Conservation (phyloP, 306 rosid species). For the Dryas drummondii region DNA sequence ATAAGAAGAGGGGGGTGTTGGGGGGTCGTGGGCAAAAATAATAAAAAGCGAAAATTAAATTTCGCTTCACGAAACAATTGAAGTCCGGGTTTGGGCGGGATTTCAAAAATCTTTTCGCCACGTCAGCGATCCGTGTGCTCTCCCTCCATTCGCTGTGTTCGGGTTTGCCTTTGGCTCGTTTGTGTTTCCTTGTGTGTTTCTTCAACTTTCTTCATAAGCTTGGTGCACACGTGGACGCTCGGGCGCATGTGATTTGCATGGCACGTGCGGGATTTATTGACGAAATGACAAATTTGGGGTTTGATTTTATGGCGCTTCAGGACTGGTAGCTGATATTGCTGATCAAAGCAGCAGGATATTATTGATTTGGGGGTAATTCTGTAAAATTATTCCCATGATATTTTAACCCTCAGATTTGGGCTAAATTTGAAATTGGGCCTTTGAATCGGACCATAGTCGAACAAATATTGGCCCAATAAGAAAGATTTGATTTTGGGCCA, state of each 20-base stretch:
- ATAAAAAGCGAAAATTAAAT: slow-evolving; percentile 25
- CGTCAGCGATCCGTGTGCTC: slow-evolving; percentile 57
- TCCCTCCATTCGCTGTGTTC: neutral
- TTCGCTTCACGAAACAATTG: slow-evolving; percentile 41
- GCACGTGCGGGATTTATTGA: neutral
- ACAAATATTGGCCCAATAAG: neutral
- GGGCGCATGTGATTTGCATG: neutral
- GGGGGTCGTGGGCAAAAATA: neutral
- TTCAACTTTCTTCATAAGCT: slow-evolving; percentile 17
- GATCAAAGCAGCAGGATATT: slow-evolving; percentile 25
- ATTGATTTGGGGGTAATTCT: slow-evolving; percentile 8
- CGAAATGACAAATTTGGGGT: slow-evolving; percentile 34
- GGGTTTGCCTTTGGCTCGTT: neutral
- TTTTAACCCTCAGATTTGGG: neutral
- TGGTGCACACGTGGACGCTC: slow-evolving; percentile 32
- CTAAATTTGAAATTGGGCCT: neutral
- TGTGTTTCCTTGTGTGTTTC: slow-evolving; percentile 74
- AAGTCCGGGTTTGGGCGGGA: slow-evolving; percentile 92
- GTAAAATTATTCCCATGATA: neutral
- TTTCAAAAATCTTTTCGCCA: slow-evolving; percentile 49
- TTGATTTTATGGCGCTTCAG: neutral
- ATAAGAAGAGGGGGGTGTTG: slow-evolving; percentile 51
- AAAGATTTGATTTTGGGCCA: neutral
- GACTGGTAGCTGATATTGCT: slow-evolving; percentile 5
- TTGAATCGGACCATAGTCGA: neutral